Evolutionary conservation across 1,139 yeast species (phyloP).

Genomic region (Yamadazyma friedrichii): DNA sequence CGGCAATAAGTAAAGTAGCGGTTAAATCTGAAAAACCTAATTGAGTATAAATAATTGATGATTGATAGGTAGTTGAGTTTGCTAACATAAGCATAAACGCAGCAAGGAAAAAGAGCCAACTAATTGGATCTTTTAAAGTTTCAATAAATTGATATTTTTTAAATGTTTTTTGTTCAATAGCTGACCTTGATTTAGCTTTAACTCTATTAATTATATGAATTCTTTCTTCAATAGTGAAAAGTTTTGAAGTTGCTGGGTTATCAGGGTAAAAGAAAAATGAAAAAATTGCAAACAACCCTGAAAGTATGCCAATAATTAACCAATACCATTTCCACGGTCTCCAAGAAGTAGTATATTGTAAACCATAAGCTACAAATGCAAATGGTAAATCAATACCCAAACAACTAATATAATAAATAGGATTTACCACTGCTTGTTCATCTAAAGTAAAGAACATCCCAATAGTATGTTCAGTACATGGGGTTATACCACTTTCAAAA

Average conservation of each 20-base stretch:
- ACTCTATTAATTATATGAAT: constrained; percentile 15
- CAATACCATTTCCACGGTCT: constrained; percentile 19
- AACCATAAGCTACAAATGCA: constrained; percentile 16
- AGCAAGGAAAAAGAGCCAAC: constrained; percentile 42
- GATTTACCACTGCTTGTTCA: constrained; percentile 17
- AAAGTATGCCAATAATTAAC: constrained; percentile 14
- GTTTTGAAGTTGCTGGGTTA: constrained; percentile 21
- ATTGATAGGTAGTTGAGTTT: constrained; percentile 44
- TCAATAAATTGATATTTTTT: constrained; percentile 44
- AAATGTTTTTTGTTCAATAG: constrained; percentile 45
- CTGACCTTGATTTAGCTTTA: constrained; percentile 23
- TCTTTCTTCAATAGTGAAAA: constrained; percentile 19
- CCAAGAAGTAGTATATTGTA: constrained; percentile 12
- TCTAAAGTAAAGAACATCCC: constrained; percentile 15
- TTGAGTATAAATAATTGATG: constrained; percentile 34
- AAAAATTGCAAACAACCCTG: constrained; percentile 12
- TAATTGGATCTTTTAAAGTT: constrained; percentile 44
- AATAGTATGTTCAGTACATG: constrained; percentile 15
- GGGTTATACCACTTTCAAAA: constrained; percentile 18
- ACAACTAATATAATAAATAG: constrained; percentile 24
- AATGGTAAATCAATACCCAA: constrained; percentile 17
- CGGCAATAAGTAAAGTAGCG: constrained; percentile 34
- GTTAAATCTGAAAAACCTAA: constrained; percentile 35
- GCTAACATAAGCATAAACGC: constrained; percentile 43
- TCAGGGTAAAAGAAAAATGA: constrained; percentile 15